Conservation (phyloP, 768 basidiomycete genomes). For the Hypholoma sublateritium region DNA sequence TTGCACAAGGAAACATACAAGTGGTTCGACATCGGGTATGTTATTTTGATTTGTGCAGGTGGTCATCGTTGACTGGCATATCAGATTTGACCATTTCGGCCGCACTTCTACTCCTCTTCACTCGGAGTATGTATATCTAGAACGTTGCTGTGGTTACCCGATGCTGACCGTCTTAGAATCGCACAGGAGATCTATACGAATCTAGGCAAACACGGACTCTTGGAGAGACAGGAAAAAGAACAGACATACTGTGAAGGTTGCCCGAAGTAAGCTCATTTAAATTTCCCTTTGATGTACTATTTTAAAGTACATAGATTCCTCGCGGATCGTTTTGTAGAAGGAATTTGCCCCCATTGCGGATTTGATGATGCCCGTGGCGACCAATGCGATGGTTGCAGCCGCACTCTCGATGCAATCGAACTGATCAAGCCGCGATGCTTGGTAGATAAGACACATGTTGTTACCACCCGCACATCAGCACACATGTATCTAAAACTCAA, state of each 20-base stretch:
- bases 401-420: conserved; percentile 91
- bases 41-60: background rate
- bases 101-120: conserved; percentile 90
- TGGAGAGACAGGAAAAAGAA: conserved; percentile 83
- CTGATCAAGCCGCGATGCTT: conserved; percentile 94
- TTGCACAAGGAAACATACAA: conserved; percentile 92
- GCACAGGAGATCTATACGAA: conserved; percentile 88
- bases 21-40: conserved; percentile 95
- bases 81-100: conserved; percentile 93
- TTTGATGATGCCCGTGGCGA: conserved; percentile 96
- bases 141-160: background rate
- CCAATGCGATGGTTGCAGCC: conserved; percentile 93
- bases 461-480: conserved; percentile 73
- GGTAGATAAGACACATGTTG: conserved; percentile 75
- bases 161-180: conserved; percentile 52
- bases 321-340: conserved; percentile 97
- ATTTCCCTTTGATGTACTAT: background rate
- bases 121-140: conserved; percentile 58
- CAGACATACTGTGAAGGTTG: conserved; percentile 97
- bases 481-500: conserved; percentile 94
- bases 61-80: conserved; percentile 1
- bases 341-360: conserved; percentile 92
- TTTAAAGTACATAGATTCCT: conserved; percentile 60
- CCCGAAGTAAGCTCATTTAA: conserved; percentile 53
- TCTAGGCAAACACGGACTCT: conserved; percentile 71